Evolutionary conservation across 192 early-diverging fungal genomes (phyloP), one percentile per base, ranked within the genome.

Genomic region (Mortierella claussenii): DNA sequence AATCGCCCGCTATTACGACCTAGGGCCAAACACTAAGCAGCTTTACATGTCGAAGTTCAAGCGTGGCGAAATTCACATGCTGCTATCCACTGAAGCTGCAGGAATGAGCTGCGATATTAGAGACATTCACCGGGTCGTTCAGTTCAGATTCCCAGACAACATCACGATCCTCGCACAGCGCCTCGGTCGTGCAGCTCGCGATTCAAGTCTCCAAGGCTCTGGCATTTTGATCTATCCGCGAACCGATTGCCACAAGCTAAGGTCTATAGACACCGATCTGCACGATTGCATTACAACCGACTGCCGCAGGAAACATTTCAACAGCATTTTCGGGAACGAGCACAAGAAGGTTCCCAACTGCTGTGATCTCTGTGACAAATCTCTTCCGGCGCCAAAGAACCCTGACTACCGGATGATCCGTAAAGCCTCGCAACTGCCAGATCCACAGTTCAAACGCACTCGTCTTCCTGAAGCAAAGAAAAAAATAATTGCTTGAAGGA

Each of bases 81-180:
- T 64, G 51, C 61, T 52, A 18, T 44, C 61, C 0, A 64, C 61
- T 53, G 61, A 61, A 24, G 60, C 48, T 12, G 47, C 48, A 24
- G 60, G 60, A 17, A 61, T 61, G 60, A 48, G 60, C 1, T 61
- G 45, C n/a, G 61, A 54, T 30, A 64, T 53, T 20, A 42, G 5
- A 10, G 61, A 64, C 44, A 34, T 64, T 43, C 27, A 31, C 24
- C 36, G 49, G n/a, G 61, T 64, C 30, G 27, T 64, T 36, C 50
- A 54, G 61, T 61, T 50, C 47, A 30, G 34, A 20, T 28, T 18
- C 21, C 60, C 47, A 17, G 20, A 28, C 10, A 15, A 28, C 15
- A 61, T 51, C 13, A 23, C 28, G 31, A 20, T 18, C 26, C 60
- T 50, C 50, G 47, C 50, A 3, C 46, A 36, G 45, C 46, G 47